Evolutionary conservation across 2,329 filamentous ascomycete species (phyloP).

Genomic region (Thermochaetoides dissita): DNA sequence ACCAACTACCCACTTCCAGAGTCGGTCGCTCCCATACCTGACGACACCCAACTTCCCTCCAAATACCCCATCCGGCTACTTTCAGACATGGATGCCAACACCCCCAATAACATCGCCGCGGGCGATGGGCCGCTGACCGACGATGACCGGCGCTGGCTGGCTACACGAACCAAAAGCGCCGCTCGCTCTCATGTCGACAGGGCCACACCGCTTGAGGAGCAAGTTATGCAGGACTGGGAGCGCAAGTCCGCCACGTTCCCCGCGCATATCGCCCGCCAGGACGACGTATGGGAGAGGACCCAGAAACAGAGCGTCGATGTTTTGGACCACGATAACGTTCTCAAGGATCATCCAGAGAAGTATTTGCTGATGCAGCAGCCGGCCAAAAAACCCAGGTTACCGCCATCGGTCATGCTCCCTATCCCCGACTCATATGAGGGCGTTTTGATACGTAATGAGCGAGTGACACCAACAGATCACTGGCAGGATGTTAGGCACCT

Average conservation of each 20-base stretch:
- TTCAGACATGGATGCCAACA: constrained; percentile 4
- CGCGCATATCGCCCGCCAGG: constrained; percentile 14
- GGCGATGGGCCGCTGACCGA: background rate
- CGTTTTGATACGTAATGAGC: constrained; percentile 48
- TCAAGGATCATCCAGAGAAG: constrained; percentile 23
- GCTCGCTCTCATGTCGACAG: constrained; percentile 14
- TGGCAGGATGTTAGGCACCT: constrained; percentile 90
- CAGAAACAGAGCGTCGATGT: constrained; percentile 11
- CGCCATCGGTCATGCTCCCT: constrained; percentile 31
- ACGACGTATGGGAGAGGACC: constrained; percentile 13
- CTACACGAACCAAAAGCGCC: constrained; percentile 12
- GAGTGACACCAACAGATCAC: constrained; percentile 62
- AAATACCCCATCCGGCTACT: constrained; percentile 39
- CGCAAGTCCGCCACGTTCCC: constrained; percentile 11
- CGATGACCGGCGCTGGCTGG: constrained; percentile 8
- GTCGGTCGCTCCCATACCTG: constrained; percentile 55
- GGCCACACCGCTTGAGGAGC: constrained; percentile 9
- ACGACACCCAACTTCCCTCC: constrained; percentile 59
- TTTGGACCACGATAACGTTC: constrained; percentile 23
- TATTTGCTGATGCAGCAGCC: constrained; percentile 18
- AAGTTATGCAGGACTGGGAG: constrained; percentile 13
- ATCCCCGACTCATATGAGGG: constrained; percentile 44
- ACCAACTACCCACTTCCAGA: constrained; percentile 54
- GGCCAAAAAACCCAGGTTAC: constrained; percentile 9
- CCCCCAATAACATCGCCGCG: background rate